phyloP scores from a whole-genome alignment of 1,139 yeast genomes.

The Candida sojae region DNA sequence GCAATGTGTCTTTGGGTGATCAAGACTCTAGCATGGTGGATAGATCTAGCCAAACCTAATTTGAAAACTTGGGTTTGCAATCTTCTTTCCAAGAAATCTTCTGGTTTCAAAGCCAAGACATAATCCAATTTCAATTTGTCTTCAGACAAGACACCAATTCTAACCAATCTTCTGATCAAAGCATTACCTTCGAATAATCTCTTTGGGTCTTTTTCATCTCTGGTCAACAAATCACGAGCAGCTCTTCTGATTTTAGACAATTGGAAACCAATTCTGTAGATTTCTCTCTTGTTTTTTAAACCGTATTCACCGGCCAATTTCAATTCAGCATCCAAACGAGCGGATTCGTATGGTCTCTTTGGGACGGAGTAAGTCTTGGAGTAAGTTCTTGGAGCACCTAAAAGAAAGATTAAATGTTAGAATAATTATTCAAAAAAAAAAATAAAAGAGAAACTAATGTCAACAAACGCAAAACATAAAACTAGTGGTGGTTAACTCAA shows the following conservation, averaged over 20 bases:
- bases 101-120: conserved; percentile 96
- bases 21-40: conserved; percentile 99
- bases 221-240: conserved; percentile 99
- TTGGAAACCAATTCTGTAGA: conserved; percentile 98
- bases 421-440: conserved; percentile 9
- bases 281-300: conserved; percentile 99
- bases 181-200: conserved; percentile 99
- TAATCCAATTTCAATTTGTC: conserved; percentile 99
- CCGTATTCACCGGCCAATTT: conserved; percentile 99
- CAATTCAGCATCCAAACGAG: conserved; percentile 99
- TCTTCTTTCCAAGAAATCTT: conserved; percentile 99
- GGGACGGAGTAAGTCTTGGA: conserved; percentile 99
- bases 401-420: conserved; percentile 26
- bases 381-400: conserved; percentile 98
- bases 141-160: conserved; percentile 98
- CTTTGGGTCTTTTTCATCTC: conserved; percentile 99
- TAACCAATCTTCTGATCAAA: conserved; percentile 95
- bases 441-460: background rate
- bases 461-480: background rate
- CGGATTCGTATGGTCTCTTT: conserved; percentile 98
- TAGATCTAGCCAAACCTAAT: conserved; percentile 99
- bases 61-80: conserved; percentile 99
- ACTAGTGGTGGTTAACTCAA: conserved; percentile 9
- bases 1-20: conserved; percentile 99
- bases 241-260: conserved; percentile 99